These are phyloP conservation scores for Myriangium duriaei DNA, from an alignment of 2,329 filamentous ascomycete genomes.

Conservation along the genomic window DNA sequence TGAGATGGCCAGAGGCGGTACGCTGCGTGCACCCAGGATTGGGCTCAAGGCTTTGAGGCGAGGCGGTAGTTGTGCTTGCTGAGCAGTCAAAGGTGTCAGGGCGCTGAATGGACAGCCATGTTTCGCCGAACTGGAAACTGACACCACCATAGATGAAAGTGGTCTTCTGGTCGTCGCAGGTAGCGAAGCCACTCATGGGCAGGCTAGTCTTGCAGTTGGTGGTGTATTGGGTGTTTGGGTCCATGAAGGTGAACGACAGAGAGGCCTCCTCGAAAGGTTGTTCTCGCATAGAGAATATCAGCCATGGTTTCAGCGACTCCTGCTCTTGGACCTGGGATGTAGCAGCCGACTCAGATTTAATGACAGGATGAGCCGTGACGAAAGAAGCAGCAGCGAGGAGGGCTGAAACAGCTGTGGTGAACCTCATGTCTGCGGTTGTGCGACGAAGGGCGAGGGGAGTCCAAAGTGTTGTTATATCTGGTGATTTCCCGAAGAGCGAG, in stretches of 20 bases:
- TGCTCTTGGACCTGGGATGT: constrained; percentile 1
- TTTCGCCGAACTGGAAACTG: constrained; percentile 7
- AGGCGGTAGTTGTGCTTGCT: neutral
- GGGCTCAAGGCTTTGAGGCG: neutral
- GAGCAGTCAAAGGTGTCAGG: constrained; percentile 6
- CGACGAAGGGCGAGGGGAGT: no score
- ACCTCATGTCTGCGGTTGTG: no score
- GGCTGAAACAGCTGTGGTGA: no score
- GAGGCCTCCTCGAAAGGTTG: constrained; percentile 7
- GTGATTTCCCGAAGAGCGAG: no score
- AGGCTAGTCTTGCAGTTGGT: constrained; percentile 6
- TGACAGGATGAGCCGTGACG: no score
- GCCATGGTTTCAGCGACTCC: constrained; percentile 5
- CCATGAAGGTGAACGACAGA: constrained; percentile 7
- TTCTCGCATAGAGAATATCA: constrained; percentile 7
- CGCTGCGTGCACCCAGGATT: constrained; percentile 7
- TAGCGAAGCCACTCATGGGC: constrained; percentile 8
- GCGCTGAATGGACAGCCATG: constrained; percentile 8
- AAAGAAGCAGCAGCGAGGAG: no score
- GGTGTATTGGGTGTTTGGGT: constrained; percentile 8
- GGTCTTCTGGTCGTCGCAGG: constrained; percentile 6
- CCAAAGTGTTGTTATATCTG: no score
- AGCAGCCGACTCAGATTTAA: no score
- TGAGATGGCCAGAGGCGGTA: constrained; percentile 4
- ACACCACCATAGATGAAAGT: constrained; percentile 9